Evolutionary conservation across 2,329 filamentous ascomycete genomes (phyloP).

Genomic region (Aspergillus hortae): DNA sequence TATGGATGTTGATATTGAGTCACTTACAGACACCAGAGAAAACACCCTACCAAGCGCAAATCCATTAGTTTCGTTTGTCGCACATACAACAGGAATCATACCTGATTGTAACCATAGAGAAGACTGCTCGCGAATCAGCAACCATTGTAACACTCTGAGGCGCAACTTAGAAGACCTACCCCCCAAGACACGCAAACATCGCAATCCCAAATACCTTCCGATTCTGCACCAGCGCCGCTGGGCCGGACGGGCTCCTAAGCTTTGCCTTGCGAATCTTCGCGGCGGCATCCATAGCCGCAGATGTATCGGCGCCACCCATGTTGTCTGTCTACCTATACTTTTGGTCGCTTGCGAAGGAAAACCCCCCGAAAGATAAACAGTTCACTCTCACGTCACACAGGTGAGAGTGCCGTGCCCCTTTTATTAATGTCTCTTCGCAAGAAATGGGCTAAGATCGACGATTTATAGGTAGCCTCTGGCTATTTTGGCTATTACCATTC

Average conservation of each 20-base stretch:
- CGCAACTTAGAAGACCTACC: constrained; percentile 21
- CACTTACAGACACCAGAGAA: constrained; percentile 15
- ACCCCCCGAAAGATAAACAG: too few species aligned
- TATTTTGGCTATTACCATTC: neutral
- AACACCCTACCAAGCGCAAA: constrained; percentile 12
- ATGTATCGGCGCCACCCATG: constrained; percentile 12
- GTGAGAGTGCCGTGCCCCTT: neutral
- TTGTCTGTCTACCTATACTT: neutral
- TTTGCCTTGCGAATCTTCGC: constrained; percentile 52
- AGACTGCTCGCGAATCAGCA: constrained; percentile 44
- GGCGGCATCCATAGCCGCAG: constrained; percentile 42
- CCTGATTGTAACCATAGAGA: constrained; percentile 28
- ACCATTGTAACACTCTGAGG: neutral
- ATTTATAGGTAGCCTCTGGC: neutral
- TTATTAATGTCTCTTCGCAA: neutral
- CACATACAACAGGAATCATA: neutral
- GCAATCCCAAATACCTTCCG: constrained; percentile 59
- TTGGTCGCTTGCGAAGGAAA: neutral
- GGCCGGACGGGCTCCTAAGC: constrained; percentile 53
- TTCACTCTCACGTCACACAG: too few species aligned
- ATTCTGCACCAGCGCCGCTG: constrained; percentile 56
- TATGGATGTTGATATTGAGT: neutral
- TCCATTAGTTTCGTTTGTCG: neutral
- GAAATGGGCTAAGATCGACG: neutral
- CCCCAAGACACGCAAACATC: constrained; percentile 61